Conservation (phyloP, 1,139 yeast species). For the Yamadazyma buinensis region DNA sequence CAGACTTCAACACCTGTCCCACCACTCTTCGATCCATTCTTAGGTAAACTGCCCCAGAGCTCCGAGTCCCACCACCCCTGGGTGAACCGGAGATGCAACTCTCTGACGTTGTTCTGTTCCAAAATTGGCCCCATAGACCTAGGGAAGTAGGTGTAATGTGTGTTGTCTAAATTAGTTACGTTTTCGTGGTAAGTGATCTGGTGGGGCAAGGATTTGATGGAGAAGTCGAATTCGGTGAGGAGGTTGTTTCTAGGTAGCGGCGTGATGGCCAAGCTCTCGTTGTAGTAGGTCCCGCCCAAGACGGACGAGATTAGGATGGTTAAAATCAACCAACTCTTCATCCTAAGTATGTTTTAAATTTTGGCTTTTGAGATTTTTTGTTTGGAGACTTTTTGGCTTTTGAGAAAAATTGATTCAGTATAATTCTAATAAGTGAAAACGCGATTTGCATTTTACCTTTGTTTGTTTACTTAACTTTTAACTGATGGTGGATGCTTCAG, state of each 20-base stretch:
- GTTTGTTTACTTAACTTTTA: conserved; percentile 1
- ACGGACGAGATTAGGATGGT: no score
- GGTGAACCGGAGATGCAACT: conserved; percentile 78
- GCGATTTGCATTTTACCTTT: background rate
- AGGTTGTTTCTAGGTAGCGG: conserved; percentile 73
- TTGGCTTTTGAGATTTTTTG: no score
- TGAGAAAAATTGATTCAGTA: no score
- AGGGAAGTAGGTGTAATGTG: conserved; percentile 78
- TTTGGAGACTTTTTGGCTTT: no score
- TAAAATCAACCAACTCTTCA: no score
- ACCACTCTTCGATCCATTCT: conserved; percentile 69
- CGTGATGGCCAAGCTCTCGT: conserved; percentile 55
- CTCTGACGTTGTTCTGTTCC: conserved; percentile 62
- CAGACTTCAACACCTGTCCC: conserved; percentile 96
- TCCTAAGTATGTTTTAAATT: no score
- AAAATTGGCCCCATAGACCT: conserved; percentile 76
- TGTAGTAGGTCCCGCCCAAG: no score
- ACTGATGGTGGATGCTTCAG: conserved; percentile 14
- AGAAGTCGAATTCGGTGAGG: conserved; percentile 65
- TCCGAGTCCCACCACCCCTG: conserved; percentile 97
- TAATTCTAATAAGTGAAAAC: no score
- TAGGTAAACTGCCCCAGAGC: conserved; percentile 81
- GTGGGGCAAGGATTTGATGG: conserved; percentile 46
- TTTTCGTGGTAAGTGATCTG: conserved; percentile 27
- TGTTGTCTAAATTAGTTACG: conserved; percentile 11